Evolutionary conservation across 345 rosid species (phyloP).

Genomic region (Gossypium ekmanianum): DNA sequence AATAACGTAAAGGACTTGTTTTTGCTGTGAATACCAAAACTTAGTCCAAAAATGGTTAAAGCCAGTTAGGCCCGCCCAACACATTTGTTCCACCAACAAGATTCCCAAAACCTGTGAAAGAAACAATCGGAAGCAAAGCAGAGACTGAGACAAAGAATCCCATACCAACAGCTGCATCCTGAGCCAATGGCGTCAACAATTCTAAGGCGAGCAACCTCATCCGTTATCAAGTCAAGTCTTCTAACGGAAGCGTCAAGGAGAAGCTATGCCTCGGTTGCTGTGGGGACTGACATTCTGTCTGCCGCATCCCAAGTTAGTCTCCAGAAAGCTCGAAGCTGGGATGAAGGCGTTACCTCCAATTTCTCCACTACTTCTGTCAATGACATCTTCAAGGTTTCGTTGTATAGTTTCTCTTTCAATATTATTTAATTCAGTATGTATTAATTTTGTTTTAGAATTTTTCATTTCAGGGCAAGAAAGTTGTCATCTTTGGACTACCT

Average conservation of each 20-base stretch:
- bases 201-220: slow-evolving; percentile 38
- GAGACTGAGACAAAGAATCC: neutral
- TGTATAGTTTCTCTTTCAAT: neutral
- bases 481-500: slow-evolving; percentile 87
- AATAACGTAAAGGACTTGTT: no score
- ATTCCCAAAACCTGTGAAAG: neutral
- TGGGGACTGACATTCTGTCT: slow-evolving; percentile 58
- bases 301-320: slow-evolving; percentile 69
- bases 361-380: slow-evolving; percentile 66
- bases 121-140: neutral
- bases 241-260: slow-evolving; percentile 37
- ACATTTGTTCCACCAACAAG: neutral
- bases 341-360: slow-evolving; percentile 75
- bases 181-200: slow-evolving; percentile 50
- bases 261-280: slow-evolving; percentile 56
- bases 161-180: neutral
- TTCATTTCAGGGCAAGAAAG: slow-evolving; percentile 78
- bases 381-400: slow-evolving; percentile 67
- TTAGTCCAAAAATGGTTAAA: neutral
- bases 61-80: slow-evolving; percentile 1
- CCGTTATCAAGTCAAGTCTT: slow-evolving; percentile 28
- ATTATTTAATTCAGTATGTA: neutral
- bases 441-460: slow-evolving; percentile 8
- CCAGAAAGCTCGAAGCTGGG: slow-evolving; percentile 90
- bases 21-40: neutral